These are phyloP conservation scores for Solanum aculeatissimum DNA, from an alignment of 305 asterid species.

Conservation along the genomic window DNA sequence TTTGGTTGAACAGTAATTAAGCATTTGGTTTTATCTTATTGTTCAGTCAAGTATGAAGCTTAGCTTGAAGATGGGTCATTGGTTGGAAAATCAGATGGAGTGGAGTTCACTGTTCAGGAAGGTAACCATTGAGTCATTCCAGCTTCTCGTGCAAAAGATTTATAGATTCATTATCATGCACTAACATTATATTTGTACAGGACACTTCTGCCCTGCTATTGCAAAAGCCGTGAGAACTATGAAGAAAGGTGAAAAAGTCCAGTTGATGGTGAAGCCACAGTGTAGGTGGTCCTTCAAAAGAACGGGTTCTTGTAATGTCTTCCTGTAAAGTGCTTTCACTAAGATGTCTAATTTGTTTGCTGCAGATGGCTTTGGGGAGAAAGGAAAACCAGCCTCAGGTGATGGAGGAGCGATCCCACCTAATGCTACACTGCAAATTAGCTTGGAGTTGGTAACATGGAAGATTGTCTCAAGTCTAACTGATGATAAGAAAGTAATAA, in stretches of 20 bases:
- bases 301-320: slow-evolving; percentile 11
- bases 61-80: slow-evolving; percentile 66
- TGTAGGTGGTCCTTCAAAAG: slow-evolving; percentile 37
- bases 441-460: slow-evolving; percentile 71
- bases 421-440: slow-evolving; percentile 47
- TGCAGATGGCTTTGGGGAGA: slow-evolving; percentile 95
- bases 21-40: not conserved
- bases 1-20: not conserved
- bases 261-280: slow-evolving; percentile 71
- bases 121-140: slow-evolving; percentile 22
- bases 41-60: slow-evolving; percentile 71
- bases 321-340: not conserved
- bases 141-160: not conserved
- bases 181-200: slow-evolving; percentile 12
- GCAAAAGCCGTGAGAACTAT: slow-evolving; percentile 80
- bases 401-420: slow-evolving; percentile 64
- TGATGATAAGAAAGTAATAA: slow-evolving; percentile 73
- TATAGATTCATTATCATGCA: not conserved
- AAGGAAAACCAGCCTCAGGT: slow-evolving; percentile 64
- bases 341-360: not conserved
- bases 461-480: slow-evolving; percentile 64
- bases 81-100: slow-evolving; percentile 53
- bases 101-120: slow-evolving; percentile 62
- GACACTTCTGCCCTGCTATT: slow-evolving; percentile 82
- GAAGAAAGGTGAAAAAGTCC: slow-evolving; percentile 85